phyloP scores from a whole-genome alignment of 768 basidiomycete species.

The Cystofilobasidium bisporidii region DNA sequence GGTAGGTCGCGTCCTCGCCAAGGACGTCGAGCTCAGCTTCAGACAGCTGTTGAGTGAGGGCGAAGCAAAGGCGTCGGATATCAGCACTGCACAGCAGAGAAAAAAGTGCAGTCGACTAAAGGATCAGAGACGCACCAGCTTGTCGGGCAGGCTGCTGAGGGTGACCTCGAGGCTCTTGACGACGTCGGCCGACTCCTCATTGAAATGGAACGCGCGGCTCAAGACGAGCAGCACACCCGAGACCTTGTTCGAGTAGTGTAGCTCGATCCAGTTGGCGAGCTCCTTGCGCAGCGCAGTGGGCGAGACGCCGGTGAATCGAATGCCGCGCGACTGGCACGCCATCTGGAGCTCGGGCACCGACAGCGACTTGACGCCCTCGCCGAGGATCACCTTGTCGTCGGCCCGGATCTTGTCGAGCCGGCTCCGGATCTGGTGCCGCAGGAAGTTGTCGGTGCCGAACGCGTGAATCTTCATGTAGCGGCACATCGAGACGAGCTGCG shows the following conservation, averaged over 20 bases:
- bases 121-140: slow-evolving; percentile 72
- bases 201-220: slow-evolving; percentile 91
- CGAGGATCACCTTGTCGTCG: slow-evolving; percentile 81
- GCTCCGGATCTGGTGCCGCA: slow-evolving; percentile 79
- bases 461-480: slow-evolving; percentile 97
- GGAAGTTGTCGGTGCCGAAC: slow-evolving; percentile 97
- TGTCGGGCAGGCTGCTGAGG: slow-evolving; percentile 83
- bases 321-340: slow-evolving; percentile 88
- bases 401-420: slow-evolving; percentile 71
- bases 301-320: slow-evolving; percentile 75
- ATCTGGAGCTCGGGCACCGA: slow-evolving; percentile 85
- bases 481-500: slow-evolving; percentile 96
- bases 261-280: slow-evolving; percentile 78
- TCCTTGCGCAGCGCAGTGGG: slow-evolving; percentile 83
- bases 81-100: too few relatives aligned
- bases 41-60: slow-evolving; percentile 56
- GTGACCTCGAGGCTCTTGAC: slow-evolving; percentile 79
- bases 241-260: slow-evolving; percentile 82
- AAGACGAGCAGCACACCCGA: slow-evolving; percentile 89
- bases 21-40: slow-evolving; percentile 96
- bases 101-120: too few relatives aligned
- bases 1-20: slow-evolving; percentile 79
- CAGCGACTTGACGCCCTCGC: slow-evolving; percentile 80
- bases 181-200: slow-evolving; percentile 77
- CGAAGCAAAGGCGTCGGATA: slow-evolving; percentile 5